Evolutionary conservation across 495 filamentous ascomycete species (phyloP).

Genomic region (Tuber calosporum): DNA sequence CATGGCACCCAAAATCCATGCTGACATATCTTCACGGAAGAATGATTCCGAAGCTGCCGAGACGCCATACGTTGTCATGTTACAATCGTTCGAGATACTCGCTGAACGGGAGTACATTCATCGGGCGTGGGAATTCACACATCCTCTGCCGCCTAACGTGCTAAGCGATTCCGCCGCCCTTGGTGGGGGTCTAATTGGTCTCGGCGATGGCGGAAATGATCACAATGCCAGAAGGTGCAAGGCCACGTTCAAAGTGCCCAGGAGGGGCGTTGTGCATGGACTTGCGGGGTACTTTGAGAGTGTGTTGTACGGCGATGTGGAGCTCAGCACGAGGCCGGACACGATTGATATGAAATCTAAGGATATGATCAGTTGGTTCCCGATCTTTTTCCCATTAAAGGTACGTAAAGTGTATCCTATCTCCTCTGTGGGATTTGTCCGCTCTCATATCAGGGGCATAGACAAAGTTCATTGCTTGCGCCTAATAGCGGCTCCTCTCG

Average conservation of each 20-base stretch:
- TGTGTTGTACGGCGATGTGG: constrained; percentile 73
- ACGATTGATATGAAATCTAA: constrained; percentile 86
- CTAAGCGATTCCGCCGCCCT: constrained; percentile 44
- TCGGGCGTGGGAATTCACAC: constrained; percentile 62
- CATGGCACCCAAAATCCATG: constrained; percentile 75
- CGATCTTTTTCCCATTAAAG: constrained; percentile 95
- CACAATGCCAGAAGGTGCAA: constrained; percentile 75
- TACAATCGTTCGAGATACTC: constrained; percentile 81
- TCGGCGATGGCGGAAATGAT: constrained; percentile 62
- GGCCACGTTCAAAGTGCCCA: constrained; percentile 41
- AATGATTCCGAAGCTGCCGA: constrained; percentile 65
- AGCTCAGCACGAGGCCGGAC: constrained; percentile 86
- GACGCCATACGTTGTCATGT: constrained; percentile 85
- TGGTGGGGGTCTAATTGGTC: constrained; percentile 55
- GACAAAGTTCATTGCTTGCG: constrained; percentile 7
- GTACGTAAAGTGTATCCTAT: constrained; percentile 47
- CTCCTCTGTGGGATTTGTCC: constrained; percentile 5
- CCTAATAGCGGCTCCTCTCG: constrained; percentile 10
- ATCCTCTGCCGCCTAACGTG: constrained; percentile 50
- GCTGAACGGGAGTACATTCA: constrained; percentile 56
- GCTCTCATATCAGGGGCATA: constrained; percentile 3
- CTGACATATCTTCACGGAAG: constrained; percentile 61
- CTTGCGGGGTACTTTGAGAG: constrained; percentile 94
- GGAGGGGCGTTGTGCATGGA: constrained; percentile 80
- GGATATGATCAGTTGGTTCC: constrained; percentile 98